These are phyloP conservation scores for Penicillium expansum DNA, from an alignment of 2,329 filamentous ascomycete genomes.

Conservation along the genomic window DNA sequence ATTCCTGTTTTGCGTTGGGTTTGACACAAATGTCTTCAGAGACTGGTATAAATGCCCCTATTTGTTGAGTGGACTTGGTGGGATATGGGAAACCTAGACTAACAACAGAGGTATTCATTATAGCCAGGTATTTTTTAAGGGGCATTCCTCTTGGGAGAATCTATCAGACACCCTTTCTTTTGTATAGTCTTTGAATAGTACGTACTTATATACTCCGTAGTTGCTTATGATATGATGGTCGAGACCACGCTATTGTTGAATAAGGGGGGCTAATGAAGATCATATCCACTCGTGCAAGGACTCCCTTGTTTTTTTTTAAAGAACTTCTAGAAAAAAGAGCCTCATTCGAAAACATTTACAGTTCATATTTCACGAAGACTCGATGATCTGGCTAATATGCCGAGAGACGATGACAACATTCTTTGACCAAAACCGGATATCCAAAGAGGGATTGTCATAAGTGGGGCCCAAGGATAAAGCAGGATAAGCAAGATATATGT, in stretches of 20 bases:
- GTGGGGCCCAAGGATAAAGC: not conserved
- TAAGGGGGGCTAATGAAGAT: constrained; percentile 9
- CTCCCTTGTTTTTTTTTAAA: not conserved
- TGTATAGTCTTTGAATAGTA: not conserved
- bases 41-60: no score
- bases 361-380: not conserved
- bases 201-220: no score
- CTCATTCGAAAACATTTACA: not conserved
- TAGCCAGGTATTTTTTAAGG: not conserved
- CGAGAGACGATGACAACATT: not conserved
- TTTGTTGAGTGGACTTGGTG: no score
- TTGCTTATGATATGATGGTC: not conserved
- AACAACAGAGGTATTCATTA: not conserved
- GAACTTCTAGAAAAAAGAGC: not conserved
- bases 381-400: no score
- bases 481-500: not conserved
- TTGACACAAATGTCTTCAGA: no score
- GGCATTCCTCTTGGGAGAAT: not conserved
- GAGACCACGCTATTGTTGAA: not conserved
- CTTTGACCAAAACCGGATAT: not conserved
- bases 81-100: not conserved
- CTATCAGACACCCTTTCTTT: not conserved
- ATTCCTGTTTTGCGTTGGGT: no score
- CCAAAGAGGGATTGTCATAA: not conserved
- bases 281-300: constrained; percentile 8